A percentile compares a stretch with the other conserved stretches of the same genome.
phyloP scores from a whole-genome alignment of 1,284 basidiomycete genomes.

The Phenoliferia sp. region DNA sequence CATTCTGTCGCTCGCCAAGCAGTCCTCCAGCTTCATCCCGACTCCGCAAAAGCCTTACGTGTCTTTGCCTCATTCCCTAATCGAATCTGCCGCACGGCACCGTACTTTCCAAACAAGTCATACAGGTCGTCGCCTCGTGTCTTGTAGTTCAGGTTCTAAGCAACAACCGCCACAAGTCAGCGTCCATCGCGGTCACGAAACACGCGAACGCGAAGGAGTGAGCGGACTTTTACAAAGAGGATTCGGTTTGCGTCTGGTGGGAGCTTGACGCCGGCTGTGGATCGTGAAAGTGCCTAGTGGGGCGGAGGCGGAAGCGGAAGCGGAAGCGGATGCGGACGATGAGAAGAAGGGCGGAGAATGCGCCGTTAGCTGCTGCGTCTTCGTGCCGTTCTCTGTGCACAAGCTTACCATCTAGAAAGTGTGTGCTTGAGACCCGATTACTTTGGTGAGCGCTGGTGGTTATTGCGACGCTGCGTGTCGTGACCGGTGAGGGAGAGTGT shows the following conservation, averaged over 20 bases:
- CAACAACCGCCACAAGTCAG: constrained; percentile 22
- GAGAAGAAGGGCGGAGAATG: too few species aligned
- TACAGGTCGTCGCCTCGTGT: constrained; percentile 87
- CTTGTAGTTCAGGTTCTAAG: constrained; percentile 81
- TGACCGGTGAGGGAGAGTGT: too few species aligned
- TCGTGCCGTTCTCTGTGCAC: too few species aligned
- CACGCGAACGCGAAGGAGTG: background rate
- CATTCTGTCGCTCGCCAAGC: background rate
- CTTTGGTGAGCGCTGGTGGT: too few species aligned
- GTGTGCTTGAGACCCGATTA: too few species aligned
- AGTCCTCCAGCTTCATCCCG: background rate
- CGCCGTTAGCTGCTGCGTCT: too few species aligned
- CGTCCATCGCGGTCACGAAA: background rate
- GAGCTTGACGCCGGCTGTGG: constrained; percentile 21
- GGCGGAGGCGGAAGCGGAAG: background rate
- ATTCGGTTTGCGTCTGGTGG: constrained; percentile 38
- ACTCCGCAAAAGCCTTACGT: constrained; percentile 47
- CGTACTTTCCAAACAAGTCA: constrained; percentile 96
- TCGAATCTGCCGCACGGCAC: constrained; percentile 90
- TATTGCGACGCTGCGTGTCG: too few species aligned
- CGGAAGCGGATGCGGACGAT: too few species aligned
- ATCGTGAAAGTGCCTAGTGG: background rate
- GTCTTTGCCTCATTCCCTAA: constrained; percentile 88
- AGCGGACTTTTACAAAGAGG: constrained; percentile 35
- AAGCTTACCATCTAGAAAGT: too few species aligned